Evolutionary conservation across 768 basidiomycete species (phyloP).

Genomic region (Suillus paluster): DNA sequence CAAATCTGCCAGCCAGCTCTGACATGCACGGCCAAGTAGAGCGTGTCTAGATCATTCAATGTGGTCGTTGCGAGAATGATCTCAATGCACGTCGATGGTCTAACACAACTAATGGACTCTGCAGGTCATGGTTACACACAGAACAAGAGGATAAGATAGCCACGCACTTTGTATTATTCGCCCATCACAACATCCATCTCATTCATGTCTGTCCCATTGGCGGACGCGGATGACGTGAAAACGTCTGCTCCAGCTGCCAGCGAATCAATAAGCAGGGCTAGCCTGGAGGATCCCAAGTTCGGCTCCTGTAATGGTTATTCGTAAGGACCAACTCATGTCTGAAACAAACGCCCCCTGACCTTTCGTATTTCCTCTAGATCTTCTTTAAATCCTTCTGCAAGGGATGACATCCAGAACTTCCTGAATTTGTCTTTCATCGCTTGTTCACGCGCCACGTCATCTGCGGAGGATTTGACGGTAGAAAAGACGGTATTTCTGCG

Average conservation of each 20-base stretch:
- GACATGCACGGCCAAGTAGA: neutral
- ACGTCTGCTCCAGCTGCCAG: constrained; percentile 79
- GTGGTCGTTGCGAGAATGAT: too few relatives aligned
- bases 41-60: neutral
- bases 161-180: constrained; percentile 12
- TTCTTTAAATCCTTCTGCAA: constrained; percentile 81
- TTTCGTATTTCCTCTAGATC: constrained; percentile 86
- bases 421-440: constrained; percentile 69
- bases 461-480: constrained; percentile 40
- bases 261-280: constrained; percentile 81
- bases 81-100: neutral
- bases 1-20: neutral
- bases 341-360: constrained; percentile 43
- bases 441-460: constrained; percentile 49
- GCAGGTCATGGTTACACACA: neutral
- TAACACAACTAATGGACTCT: neutral
- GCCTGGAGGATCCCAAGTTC: constrained; percentile 65
- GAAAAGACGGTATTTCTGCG: constrained; percentile 58
- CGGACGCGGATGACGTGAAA: constrained; percentile 50
- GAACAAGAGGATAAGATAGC: neutral
- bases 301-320: constrained; percentile 52
- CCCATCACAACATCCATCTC: constrained; percentile 81
- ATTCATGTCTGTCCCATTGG: constrained; percentile 44
- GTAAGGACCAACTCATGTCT: constrained; percentile 28
- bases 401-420: constrained; percentile 86